phyloP scores from a whole-genome alignment of 345 rosid genomes.

The Erodium maritimum region DNA sequence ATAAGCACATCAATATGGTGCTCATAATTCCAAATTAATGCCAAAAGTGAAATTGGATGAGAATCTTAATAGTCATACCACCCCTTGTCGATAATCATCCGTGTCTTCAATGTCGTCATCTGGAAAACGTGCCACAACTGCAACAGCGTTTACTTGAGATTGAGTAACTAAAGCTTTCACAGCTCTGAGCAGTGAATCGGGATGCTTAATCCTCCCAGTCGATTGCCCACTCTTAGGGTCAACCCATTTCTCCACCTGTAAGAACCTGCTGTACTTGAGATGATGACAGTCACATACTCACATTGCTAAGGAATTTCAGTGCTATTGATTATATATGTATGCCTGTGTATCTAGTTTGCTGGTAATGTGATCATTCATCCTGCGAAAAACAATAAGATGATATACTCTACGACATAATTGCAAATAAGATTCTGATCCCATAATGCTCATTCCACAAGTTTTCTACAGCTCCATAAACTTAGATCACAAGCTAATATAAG shows the following conservation, averaged over 20 bases:
- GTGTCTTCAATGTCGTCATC: slow-evolving; percentile 41
- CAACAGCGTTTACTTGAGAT: slow-evolving; percentile 42
- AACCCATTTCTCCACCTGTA: slow-evolving; percentile 50
- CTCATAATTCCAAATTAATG: background rate
- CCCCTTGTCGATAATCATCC: slow-evolving; percentile 42
- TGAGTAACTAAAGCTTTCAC: slow-evolving; percentile 27
- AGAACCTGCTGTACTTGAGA: slow-evolving; percentile 6
- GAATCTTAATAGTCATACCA: slow-evolving; percentile 19
- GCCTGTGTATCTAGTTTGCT: no score
- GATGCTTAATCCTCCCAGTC: slow-evolving; percentile 48
- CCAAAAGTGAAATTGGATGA: background rate
- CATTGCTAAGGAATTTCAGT: background rate
- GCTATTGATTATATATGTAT: background rate
- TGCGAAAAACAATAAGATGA: no score
- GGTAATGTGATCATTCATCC: no score
- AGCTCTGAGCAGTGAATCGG: slow-evolving; percentile 35
- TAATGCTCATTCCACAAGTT: no score
- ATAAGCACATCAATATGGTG: no score
- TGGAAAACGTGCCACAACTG: slow-evolving; percentile 45
- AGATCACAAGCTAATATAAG: no score
- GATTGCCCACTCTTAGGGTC: slow-evolving; percentile 46
- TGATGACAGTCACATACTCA: background rate
- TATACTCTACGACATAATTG: no score
- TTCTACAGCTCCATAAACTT: no score
- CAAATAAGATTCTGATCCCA: no score